Evolutionary conservation across 441 rosid species (phyloP), one percentile per base, ranked within the genome.

Genomic region (Erysimum pusillum): DNA sequence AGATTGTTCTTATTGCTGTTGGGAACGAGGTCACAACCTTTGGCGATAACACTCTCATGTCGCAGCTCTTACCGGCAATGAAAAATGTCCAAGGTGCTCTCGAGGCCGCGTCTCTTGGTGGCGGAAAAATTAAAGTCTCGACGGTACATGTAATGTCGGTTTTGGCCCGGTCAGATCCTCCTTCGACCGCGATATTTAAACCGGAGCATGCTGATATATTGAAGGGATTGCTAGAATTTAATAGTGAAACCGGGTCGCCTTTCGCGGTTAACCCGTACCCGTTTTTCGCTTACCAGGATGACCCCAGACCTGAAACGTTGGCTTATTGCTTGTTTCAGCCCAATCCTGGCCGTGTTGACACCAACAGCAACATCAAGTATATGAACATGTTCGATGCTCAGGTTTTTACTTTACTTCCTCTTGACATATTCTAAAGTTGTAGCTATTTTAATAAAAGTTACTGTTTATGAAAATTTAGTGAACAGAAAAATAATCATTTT

Each of bases 331-430:
- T 92, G 69, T 92, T 94, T 83, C 96, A 92, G 72, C 83, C 89
- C 0, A 92, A 94, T 54, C 75, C 90, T 1, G 98, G 99, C 20
- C 88, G 97, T 31, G 28, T 83, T 0, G 98, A 94, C 46, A 67
- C 87, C 1, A 88, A 85, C 69, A 94, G 89, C 41, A 89, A 86
- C 38, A 88, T 94, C 67, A 95, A 84, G 53, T 95, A 92, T 83
- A 92, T 84, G 89, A 95, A 95, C 85, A 95, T 95, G 98, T 95
- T 92, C 74, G 97, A 94, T 80, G 98, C 99, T 67, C 93, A 90
- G 91, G 97, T 91, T 67, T 72, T 73, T 68, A 71, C 54, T 61
- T 32, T 60, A 32, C 42, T 38, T 32, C 1, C 46, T 69, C 12
- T 62, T 17, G 42, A 17, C 49, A 46, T 57, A 25, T 36, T 34